Evolutionary conservation across 1,284 basidiomycete species (phyloP).

Genomic region (Boletus calvinii): DNA sequence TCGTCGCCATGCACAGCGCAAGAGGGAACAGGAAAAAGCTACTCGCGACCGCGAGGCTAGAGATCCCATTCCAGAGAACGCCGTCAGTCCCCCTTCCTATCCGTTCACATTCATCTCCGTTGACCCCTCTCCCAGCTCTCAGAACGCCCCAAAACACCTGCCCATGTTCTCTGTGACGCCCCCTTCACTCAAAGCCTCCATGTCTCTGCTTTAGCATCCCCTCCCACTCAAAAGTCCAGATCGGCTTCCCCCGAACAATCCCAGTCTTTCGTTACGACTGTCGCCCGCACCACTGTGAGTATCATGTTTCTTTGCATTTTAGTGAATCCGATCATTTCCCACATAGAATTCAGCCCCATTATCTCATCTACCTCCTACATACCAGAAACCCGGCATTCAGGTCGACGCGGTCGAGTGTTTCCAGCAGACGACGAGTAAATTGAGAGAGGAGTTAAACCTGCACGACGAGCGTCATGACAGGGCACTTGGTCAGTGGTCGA

Average conservation of each 20-base stretch:
- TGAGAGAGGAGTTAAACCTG: too few relatives aligned
- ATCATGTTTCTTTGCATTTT: too few relatives aligned
- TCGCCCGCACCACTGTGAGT: too few relatives aligned
- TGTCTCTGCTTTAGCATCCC: slow-evolving; percentile 2
- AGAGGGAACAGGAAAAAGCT: slow-evolving; percentile 50
- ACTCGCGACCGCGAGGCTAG: slow-evolving; percentile 44
- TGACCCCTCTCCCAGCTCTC: slow-evolving; percentile 13
- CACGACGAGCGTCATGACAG: too few relatives aligned
- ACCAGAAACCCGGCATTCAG: too few relatives aligned
- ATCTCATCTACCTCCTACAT: too few relatives aligned
- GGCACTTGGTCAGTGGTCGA: too few relatives aligned
- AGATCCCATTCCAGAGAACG: slow-evolving; percentile 39
- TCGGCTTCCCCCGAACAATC: slow-evolving; percentile 22
- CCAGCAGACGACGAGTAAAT: too few relatives aligned
- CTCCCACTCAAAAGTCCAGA: slow-evolving; percentile 8
- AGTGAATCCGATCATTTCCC: too few relatives aligned
- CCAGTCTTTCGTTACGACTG: slow-evolving; percentile 41
- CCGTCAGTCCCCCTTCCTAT: slow-evolving; percentile 34
- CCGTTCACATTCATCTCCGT: background rate
- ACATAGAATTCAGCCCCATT: too few relatives aligned
- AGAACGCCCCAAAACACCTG: slow-evolving; percentile 21
- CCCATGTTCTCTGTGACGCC: slow-evolving; percentile 24
- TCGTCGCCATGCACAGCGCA: slow-evolving; percentile 83
- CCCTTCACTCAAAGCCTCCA: slow-evolving; percentile 29
- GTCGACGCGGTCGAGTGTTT: too few relatives aligned